Conservation (phyloP, 805 yeast species). For the Brettanomyces bruxellensis region DNA sequence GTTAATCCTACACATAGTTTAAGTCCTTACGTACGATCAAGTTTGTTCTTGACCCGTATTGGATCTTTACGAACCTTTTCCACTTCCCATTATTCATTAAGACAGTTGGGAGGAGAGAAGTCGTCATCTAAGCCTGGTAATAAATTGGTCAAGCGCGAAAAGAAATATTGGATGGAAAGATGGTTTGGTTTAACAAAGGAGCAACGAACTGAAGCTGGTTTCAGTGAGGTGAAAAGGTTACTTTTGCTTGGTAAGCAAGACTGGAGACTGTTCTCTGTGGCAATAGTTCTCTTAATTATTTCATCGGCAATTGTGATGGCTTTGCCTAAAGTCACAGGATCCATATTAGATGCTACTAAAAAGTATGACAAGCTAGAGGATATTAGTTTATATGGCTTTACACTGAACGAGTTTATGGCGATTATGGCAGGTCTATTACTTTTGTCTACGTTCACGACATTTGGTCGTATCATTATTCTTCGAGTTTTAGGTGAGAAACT, state of each 20-base stretch:
- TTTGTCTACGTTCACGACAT: conserved; percentile 71
- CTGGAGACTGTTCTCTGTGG: conserved; percentile 32
- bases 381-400: conserved; percentile 43
- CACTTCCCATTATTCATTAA: too few species aligned
- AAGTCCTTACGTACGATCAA: too few species aligned
- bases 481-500: conserved; percentile 79
- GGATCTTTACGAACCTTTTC: too few species aligned
- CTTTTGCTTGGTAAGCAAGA: conserved; percentile 36
- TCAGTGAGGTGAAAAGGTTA: conserved; percentile 31
- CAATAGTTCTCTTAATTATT: conserved; percentile 34
- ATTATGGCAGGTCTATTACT: conserved; percentile 55
- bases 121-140: too few species aligned
- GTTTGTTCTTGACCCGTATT: too few species aligned
- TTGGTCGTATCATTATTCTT: conserved; percentile 66
- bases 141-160: neutral
- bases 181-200: conserved; percentile 23
- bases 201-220: conserved; percentile 25
- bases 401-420: conserved; percentile 50
- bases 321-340: conserved; percentile 48
- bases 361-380: conserved; percentile 18
- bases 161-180: conserved; percentile 19
- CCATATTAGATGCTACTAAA: conserved; percentile 41
- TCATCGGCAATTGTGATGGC: conserved; percentile 44
- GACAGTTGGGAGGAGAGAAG: too few species aligned
- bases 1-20: too few species aligned